Conservation (phyloP, 2,329 filamentous ascomycete genomes). For the Metarhizium guizhouense region DNA sequence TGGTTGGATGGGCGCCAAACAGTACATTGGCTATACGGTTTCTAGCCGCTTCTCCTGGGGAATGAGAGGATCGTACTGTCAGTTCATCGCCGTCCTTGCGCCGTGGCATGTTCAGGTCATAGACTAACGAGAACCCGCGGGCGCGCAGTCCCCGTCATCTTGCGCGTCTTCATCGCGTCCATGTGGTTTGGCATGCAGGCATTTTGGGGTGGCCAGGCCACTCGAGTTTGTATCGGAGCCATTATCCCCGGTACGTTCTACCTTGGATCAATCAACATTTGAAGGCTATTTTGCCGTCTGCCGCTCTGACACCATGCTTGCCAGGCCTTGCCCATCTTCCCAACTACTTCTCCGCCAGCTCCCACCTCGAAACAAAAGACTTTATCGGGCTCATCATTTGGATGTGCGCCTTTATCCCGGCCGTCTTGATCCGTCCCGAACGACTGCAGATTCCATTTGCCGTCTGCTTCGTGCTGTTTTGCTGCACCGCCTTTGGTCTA, state of each 20-base stretch:
- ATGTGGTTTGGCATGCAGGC: slow-evolving; percentile 22
- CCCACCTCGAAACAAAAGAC: slow-evolving; percentile 17
- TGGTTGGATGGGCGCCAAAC: slow-evolving; percentile 15
- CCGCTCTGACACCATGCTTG: too few species aligned
- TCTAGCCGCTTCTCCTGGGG: slow-evolving; percentile 36
- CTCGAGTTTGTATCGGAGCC: slow-evolving; percentile 17
- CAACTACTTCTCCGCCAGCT: slow-evolving; percentile 14
- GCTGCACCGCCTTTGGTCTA: too few species aligned
- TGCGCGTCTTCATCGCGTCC: slow-evolving; percentile 16
- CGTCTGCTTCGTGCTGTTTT: too few species aligned
- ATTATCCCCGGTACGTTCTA: slow-evolving; percentile 15
- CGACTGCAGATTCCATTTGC: too few species aligned
- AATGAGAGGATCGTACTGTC: slow-evolving; percentile 33
- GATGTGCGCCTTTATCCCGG: too few species aligned
- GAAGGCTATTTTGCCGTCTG: too few species aligned
- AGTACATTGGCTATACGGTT: slow-evolving; percentile 19
- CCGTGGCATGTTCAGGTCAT: background rate
- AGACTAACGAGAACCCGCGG: background rate
- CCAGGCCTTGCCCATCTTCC: slow-evolving; percentile 13
- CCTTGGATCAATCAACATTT: background rate
- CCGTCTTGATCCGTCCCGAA: too few species aligned
- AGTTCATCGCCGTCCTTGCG: slow-evolving; percentile 1
- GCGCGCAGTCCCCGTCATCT: slow-evolving; percentile 15
- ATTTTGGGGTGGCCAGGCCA: slow-evolving; percentile 20
- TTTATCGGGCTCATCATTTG: slow-evolving; percentile 12